Percentiles rank a stretch among this genome's conserved stretches.
These are phyloP conservation scores for Talaromyces ruber DNA, from an alignment of 495 filamentous ascomycete genomes.

Conservation along the genomic window DNA sequence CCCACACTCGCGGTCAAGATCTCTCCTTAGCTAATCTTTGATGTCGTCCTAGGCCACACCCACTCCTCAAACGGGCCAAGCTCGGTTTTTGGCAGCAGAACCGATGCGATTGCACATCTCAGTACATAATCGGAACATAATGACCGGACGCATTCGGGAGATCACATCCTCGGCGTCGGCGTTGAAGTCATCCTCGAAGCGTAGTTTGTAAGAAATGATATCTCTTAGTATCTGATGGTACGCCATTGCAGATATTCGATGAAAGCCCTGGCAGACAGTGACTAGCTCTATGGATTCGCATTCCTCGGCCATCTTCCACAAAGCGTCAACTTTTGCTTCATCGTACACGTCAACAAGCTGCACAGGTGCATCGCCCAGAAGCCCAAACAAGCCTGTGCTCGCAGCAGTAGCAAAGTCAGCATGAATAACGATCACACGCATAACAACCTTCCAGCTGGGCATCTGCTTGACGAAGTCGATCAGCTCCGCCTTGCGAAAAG, in stretches of 20 bases:
- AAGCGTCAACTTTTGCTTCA: not conserved
- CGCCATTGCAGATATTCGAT: not conserved
- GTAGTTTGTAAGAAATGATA: not conserved
- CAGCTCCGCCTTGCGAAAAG: not conserved
- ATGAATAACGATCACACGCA: slow-evolving; percentile 6
- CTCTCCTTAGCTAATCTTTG: not conserved
- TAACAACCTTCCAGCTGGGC: not conserved
- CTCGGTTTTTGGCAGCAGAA: not conserved
- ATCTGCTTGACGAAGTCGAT: not conserved
- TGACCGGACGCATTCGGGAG: not conserved
- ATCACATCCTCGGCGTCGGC: not conserved
- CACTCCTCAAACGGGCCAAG: not conserved
- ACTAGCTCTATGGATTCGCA: not conserved
- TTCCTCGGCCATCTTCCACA: not conserved
- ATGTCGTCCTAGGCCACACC: not conserved
- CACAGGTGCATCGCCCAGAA: not conserved
- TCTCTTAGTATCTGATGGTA: not conserved
- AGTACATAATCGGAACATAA: slow-evolving; percentile 5
- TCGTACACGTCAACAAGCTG: not conserved
- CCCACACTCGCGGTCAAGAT: not conserved
- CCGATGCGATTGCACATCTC: slow-evolving; percentile 1
- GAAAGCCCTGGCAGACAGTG: not conserved
- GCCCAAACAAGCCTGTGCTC: slow-evolving; percentile 1
- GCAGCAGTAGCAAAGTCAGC: slow-evolving; percentile 1
- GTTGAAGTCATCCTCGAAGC: not conserved